Conservation (phyloP, 2,329 filamentous ascomycete species). For the Fusarium sarcochroum region DNA sequence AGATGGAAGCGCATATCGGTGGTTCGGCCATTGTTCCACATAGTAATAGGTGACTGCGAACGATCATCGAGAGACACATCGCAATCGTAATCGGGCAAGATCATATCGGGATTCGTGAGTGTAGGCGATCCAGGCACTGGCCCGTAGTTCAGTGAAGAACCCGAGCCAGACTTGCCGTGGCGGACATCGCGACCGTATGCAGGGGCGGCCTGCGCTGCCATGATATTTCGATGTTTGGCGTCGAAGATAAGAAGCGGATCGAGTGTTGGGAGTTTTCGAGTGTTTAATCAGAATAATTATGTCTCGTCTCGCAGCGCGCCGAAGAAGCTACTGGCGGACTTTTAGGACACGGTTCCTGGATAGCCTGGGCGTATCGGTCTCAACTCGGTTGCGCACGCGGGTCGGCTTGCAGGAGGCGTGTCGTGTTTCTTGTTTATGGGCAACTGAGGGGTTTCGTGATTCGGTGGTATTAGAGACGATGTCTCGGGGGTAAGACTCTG, state of each 20-base stretch:
- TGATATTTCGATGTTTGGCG: slow-evolving; percentile 27
- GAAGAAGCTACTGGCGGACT: slow-evolving; percentile 13
- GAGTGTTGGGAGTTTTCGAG: neutral
- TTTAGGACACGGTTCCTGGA: slow-evolving; percentile 32
- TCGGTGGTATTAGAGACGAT: slow-evolving; percentile 35
- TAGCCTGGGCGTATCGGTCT: slow-evolving; percentile 18
- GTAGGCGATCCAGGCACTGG: slow-evolving; percentile 81
- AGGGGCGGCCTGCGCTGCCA: slow-evolving; percentile 52
- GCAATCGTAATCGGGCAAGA: slow-evolving; percentile 81
- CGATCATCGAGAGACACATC: slow-evolving; percentile 66
- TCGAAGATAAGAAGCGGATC: slow-evolving; percentile 6
- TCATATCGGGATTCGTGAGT: slow-evolving; percentile 94
- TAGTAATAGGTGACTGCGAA: slow-evolving; percentile 65
- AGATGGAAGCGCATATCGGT: slow-evolving; percentile 59
- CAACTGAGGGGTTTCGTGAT: slow-evolving; percentile 30
- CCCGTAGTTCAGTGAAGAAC: slow-evolving; percentile 56
- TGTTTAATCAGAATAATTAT: slow-evolving; percentile 10
- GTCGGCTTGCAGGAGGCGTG: slow-evolving; percentile 22
- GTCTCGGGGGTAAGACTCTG: slow-evolving; percentile 30
- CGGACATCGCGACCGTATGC: slow-evolving; percentile 48
- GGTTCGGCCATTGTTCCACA: slow-evolving; percentile 65
- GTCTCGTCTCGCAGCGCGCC: slow-evolving; percentile 23
- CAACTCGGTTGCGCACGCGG: slow-evolving; percentile 37
- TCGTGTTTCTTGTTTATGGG: slow-evolving; percentile 29
- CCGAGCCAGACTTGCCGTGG: slow-evolving; percentile 47